These are phyloP conservation scores for Dioscorea alata DNA, from an alignment of 106 monocot species.

Conservation along the genomic window DNA sequence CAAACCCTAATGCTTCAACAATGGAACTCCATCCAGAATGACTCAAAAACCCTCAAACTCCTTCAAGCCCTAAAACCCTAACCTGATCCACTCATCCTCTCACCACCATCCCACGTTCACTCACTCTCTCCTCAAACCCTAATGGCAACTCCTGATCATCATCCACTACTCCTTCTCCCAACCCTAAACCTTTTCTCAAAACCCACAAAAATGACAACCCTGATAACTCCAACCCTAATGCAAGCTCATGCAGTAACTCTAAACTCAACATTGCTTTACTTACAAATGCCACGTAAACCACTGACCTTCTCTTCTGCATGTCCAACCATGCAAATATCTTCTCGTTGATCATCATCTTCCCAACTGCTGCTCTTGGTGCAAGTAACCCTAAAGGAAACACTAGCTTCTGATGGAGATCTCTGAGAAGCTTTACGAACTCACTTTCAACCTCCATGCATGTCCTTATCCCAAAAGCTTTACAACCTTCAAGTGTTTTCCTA, in stretches of 20 bases:
- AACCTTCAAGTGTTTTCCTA: neutral
- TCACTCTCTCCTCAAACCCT: conserved; percentile 26
- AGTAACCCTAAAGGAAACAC: conserved; percentile 24
- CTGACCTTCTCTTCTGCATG: conserved; percentile 5
- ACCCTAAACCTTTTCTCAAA: conserved; percentile 2
- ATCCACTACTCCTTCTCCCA: neutral
- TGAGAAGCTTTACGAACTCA: conserved; percentile 7
- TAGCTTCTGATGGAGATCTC: conserved; percentile 5
- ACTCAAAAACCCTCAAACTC: conserved; percentile 28
- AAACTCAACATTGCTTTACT: conserved; percentile 28
- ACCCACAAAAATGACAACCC: conserved; percentile 33
- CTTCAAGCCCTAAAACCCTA: conserved; percentile 17
- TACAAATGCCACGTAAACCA: conserved; percentile 38
- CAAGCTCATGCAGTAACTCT: conserved; percentile 29
- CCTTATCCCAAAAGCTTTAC: conserved; percentile 16
- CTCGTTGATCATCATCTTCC: neutral
- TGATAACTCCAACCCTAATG: conserved; percentile 27
- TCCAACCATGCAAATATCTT: conserved; percentile 28
- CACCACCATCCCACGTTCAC: conserved; percentile 9
- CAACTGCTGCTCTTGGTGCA: conserved; percentile 6
- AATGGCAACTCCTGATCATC: conserved; percentile 15
- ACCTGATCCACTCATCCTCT: conserved; percentile 24
- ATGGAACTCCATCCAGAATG: conserved; percentile 31
- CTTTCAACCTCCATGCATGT: conserved; percentile 17
- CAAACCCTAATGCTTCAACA: conserved; percentile 7